Conservation (phyloP, 164 flowering plant species). For the Nymphaea thermarum region DNA sequence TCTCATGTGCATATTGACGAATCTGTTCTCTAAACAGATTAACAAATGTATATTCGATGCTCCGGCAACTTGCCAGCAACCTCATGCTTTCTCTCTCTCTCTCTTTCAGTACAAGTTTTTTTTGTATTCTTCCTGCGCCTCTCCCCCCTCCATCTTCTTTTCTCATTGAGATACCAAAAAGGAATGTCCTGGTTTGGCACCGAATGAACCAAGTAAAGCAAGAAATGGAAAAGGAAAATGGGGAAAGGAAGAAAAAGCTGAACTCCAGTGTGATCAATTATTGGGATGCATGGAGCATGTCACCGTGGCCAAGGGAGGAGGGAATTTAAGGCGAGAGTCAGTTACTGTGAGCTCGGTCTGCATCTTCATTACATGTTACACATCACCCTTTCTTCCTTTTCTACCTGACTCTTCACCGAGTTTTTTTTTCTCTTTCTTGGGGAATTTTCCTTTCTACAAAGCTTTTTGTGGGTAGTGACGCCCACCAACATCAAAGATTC, state of each 20-base stretch:
- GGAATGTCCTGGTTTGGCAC: not conserved
- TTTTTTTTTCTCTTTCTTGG: too few relatives aligned
- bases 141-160: too few relatives aligned
- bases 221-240: not conserved
- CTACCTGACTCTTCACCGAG: not conserved
- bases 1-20: too few relatives aligned
- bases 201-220: not conserved
- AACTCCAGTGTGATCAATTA: not conserved
- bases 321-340: not conserved
- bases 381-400: not conserved
- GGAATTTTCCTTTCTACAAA: not conserved
- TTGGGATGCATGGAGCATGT: not conserved
- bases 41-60: not conserved
- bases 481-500: not conserved
- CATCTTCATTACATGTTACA: not conserved
- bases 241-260: not conserved
- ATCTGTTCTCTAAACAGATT: too few relatives aligned
- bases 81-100: not conserved
- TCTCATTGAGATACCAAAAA: too few relatives aligned
- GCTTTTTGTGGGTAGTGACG: not conserved
- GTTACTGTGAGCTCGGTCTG: not conserved
- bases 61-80: not conserved
- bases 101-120: not conserved
- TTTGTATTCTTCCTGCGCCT: not conserved
- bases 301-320: not conserved